Evolutionary conservation across 108 stramenopile genomes (phyloP).

Genomic region (Pseudonitzschia multiseries): DNA sequence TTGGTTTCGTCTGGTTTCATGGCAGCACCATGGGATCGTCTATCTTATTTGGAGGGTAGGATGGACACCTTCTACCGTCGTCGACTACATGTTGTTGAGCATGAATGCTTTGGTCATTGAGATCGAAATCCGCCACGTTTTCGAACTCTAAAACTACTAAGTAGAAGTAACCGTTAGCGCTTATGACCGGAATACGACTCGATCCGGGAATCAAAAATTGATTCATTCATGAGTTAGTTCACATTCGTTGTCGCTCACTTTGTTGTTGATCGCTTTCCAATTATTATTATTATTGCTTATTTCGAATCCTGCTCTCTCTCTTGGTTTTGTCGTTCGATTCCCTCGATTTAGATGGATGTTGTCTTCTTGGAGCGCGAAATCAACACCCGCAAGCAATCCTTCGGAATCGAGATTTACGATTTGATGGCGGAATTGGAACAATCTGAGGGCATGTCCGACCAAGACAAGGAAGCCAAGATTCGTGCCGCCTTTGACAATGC

Average conservation of each 20-base stretch:
- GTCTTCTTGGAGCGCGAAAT: constrained; percentile 88
- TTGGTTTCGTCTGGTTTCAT: too few relatives aligned
- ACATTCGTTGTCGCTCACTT: too few relatives aligned
- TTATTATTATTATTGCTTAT: background rate
- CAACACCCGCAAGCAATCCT: constrained; percentile 79
- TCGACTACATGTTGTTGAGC: too few relatives aligned
- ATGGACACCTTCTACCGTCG: too few relatives aligned
- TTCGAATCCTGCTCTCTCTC: background rate
- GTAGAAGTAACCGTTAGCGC: background rate
- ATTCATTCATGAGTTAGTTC: constrained; percentile 3
- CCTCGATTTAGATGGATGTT: constrained; percentile 65
- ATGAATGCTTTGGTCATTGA: too few relatives aligned
- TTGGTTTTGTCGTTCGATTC: background rate
- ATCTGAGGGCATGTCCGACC: constrained; percentile 34
- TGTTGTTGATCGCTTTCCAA: too few relatives aligned
- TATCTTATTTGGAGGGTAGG: too few relatives aligned
- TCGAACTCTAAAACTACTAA: too few relatives aligned
- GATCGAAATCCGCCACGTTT: too few relatives aligned
- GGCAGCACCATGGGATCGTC: too few relatives aligned
- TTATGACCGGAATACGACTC: background rate
- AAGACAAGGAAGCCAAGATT: constrained; percentile 65
- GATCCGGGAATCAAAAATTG: constrained; percentile 8
- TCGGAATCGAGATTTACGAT: constrained; percentile 84
- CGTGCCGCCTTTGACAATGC: constrained; percentile 58
- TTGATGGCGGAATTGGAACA: constrained; percentile 64